Evolutionary conservation across 2,329 filamentous ascomycete species (phyloP), one percentile per base, ranked within the genome.

Genomic region (Aspergillus tubingensis): DNA sequence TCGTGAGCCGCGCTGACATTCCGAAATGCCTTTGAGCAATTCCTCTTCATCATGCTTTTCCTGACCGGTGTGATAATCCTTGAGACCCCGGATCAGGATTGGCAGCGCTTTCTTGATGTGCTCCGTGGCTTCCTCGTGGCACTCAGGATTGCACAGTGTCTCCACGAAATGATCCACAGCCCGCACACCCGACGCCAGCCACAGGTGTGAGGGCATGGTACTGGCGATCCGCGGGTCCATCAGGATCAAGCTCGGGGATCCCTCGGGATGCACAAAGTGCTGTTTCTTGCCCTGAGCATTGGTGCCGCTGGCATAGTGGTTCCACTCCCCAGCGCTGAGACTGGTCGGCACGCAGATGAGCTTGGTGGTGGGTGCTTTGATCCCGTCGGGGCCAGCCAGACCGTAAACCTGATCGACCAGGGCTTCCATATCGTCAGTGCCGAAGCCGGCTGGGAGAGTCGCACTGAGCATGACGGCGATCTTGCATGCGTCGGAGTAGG

Each of bases 381-480:
- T 44, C 8, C 39, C 30, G 5, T 47, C 53, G 11, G 53, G 53
- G 25, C 53, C 39, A 32, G 53, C 53, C 8, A 47, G 53, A 17
- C 53, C 53, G 13, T 44, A 41, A 25, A 19, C 39, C 39, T 55
- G 53, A 25, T 55, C 39, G 7, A 55, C 41, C 41, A 55, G n/a
- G 25, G 53, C 53, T 36, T 47, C 53, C 53, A 55, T 55, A 2
- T 55, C 53, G 17, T 55, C 41, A 3, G 7, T 41, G 17, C 25
- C 17, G 17, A 44, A 55, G 13, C 25, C 41, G 25, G 39, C 25
- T 5, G 53, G 53, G 15, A 55, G 53, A 7, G 39, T 55, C 11
- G 38, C 53, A 55, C 53, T 55, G 39, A 55, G 27, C 53, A 55
- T 47, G 25, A 55, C 53, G 13, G 53, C 53, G 41, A 55, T 55